Base-by-base conservation (phyloP, 257 asterid species). In the Primulina huaijiensis region DNA sequence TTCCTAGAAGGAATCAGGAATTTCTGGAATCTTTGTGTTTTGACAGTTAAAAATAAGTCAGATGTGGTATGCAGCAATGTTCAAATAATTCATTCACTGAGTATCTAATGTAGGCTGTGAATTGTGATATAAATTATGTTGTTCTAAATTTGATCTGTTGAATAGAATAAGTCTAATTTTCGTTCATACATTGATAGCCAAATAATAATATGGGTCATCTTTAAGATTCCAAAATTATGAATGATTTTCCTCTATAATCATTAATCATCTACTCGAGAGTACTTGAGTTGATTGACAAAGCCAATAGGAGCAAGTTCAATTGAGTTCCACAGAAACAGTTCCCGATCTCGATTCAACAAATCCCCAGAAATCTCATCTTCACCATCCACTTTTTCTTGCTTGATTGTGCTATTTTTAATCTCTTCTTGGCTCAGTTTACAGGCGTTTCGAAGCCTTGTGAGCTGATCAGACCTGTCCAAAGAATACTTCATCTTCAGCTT, bases 251-350 rank as follows among this genome's bases (percentile, higher is more conserved):
- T 9, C 46, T 8, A 10, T 38, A 38, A 9, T 38, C 46, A 38
- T 38, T n/a, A n/a, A n/a, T n/a, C n/a, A n/a, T n/a, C 46, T 38
- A 2, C 46, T 10, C 9, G 12, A 38, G 46, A 9, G 12, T 38
- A 9, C 46, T 38, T 46, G 20, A 46, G 19, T 23, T 37, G 78
- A 76, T 64, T 76, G 66, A 83, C 75, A 56, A 65, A 81, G 65
- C 88, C 81, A 6, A 81, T 81, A 11, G 83, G 82, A n/a, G n/a
- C n/a, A n/a, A n/a, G n/a, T 76, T 84, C 84, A 60, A 84, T 77
- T 25, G 84, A 76, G 77, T 63, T 84, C 89, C 89, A 84, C 3
- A 84, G 67, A 4, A 75, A 74, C 52, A 74, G 55, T 75, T 83
- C 88, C 37, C 62, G 74, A 10, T 80, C 83, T 16, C 27, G 56